phyloP scores from a whole-genome alignment of 306 rosid species.

The Castanopsis chinensis region DNA sequence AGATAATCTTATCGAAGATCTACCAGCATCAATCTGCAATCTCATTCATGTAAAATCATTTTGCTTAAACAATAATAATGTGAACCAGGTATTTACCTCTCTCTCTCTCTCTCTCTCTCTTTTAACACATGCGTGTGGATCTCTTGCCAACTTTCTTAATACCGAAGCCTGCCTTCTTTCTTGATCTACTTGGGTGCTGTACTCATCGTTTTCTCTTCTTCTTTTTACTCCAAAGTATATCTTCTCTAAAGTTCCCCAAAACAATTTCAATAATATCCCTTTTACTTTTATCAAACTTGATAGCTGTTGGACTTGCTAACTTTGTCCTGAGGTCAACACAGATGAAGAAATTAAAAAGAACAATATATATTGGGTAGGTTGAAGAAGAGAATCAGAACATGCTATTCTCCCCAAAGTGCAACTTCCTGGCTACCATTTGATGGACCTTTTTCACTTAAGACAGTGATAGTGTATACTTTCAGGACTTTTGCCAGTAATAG shows the following conservation, averaged over 20 bases:
- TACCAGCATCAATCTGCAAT: conserved; percentile 81
- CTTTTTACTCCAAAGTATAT: too few species aligned
- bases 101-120: neutral
- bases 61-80: conserved; percentile 68
- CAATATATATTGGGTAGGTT: neutral
- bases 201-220: too few species aligned
- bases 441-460: neutral
- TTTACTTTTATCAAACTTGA: too few species aligned
- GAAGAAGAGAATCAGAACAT: neutral
- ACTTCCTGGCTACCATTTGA: neutral
- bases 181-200: too few species aligned
- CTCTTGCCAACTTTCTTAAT: neutral
- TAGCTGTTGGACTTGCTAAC: too few species aligned
- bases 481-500: too few species aligned
- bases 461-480: neutral
- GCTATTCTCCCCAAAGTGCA: neutral
- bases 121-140: neutral
- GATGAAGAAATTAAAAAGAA: too few species aligned
- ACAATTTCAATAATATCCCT: too few species aligned
- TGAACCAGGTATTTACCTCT: conserved; percentile 62
- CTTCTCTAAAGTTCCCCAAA: too few species aligned
- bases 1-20: conserved; percentile 82
- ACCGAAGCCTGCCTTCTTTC: too few species aligned
- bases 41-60: conserved; percentile 83
- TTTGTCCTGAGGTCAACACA: too few species aligned